A percentile compares a stretch with the other conserved stretches of the same genome.
phyloP scores from a whole-genome alignment of 2,329 filamentous ascomycete species.

The Simplicillium sp. region DNA sequence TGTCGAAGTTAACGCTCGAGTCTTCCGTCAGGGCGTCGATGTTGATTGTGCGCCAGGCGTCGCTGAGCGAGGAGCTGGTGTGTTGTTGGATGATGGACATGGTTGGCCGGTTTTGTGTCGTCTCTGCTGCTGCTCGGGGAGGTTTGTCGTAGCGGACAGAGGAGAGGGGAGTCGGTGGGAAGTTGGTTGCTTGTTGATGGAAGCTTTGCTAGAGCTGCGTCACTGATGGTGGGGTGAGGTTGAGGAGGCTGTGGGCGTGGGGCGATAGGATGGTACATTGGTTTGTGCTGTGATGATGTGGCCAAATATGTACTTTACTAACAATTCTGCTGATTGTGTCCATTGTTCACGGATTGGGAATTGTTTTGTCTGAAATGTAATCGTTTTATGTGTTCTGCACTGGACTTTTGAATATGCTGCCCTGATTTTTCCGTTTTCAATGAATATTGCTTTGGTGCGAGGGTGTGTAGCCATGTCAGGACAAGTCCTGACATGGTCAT shows the following conservation, averaged over 20 bases:
- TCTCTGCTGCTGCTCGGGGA: too few relatives aligned
- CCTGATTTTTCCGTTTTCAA: too few relatives aligned
- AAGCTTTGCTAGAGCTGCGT: conserved; percentile 2
- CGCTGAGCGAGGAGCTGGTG: conserved; percentile 48
- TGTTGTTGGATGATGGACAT: conserved; percentile 64
- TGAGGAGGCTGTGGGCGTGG: not conserved
- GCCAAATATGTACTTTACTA: too few relatives aligned
- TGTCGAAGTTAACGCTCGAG: conserved; percentile 84
- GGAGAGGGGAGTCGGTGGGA: not conserved
- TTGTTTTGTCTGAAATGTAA: too few relatives aligned
- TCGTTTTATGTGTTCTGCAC: too few relatives aligned
- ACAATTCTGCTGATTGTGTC: too few relatives aligned
- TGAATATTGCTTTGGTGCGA: too few relatives aligned
- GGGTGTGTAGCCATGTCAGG: too few relatives aligned
- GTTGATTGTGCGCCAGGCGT: conserved; percentile 82
- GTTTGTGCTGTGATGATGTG: not conserved
- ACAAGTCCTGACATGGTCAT: too few relatives aligned
- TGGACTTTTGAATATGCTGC: too few relatives aligned
- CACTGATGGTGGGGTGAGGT: conserved; percentile 5
- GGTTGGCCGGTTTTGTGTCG: conserved; percentile 1
- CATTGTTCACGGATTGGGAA: too few relatives aligned
- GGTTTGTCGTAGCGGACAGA: not conserved
- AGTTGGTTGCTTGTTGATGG: not conserved
- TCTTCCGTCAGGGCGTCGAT: conserved; percentile 87
- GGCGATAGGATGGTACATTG: too few relatives aligned